Evolutionary conservation across 257 asterid species (phyloP), one percentile per base, ranked within the genome.

Genomic region (Ilex asprella): DNA sequence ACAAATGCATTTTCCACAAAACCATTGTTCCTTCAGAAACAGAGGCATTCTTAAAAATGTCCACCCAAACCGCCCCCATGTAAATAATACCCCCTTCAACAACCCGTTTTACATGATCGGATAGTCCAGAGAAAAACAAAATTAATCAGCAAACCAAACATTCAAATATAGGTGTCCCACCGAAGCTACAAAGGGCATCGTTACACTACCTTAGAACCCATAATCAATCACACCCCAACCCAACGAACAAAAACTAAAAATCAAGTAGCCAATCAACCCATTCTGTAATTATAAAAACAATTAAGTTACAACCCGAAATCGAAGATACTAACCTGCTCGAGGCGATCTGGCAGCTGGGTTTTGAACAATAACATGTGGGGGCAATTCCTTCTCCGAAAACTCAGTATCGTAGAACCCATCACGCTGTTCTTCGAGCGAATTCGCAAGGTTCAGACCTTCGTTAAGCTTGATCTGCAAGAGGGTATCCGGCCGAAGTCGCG

Each of bases 331-430:
- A 82, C 99, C 99, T 46, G 91, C 96, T 6, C 84, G 88, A 74
- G 77, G 79, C 16, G 86, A 58, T 62, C 82, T 76, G 46, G 83
- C 77, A 30, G 75, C 66, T 1, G 99, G 97, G 54, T 92, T 80
- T 80, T 92, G 99, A 56, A 92, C 99, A 70, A 92, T 82, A 32
- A 86, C 68, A 79, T 86, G 97, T 64, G 88, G 95, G 13, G 96
- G 95, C 73, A 65, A 68, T 69, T 73, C 82, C 56, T 80, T 87
- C 59, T 84, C 81, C 54, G 76, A 73, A 61, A 83, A 86, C 66
- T 82, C 84, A 30, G 89, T 75, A 58, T 63, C 78, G 31, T 81
- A 84, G 61, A 64, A 65, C 44, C 88, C 95, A 75, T 89, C 85
- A 30, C 96, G 83, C 80, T 80, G 97, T 16, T 92, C 83, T 54